Conservation (phyloP, 805 yeast species). For the Saccharomycopsis sp. region DNA sequence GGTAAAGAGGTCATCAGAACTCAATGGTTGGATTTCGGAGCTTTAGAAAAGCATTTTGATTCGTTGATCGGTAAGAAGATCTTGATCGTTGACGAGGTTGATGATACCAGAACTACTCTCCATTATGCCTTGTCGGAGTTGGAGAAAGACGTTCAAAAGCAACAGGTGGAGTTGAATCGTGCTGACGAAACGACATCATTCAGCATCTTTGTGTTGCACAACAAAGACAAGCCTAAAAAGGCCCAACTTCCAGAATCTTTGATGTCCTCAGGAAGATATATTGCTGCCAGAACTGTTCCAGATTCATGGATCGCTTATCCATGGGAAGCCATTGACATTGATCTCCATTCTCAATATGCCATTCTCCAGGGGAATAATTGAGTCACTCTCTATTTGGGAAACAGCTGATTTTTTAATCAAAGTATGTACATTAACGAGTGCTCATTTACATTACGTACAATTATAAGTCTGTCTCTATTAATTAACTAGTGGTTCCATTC, state of each 20-base stretch:
- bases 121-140: slow-evolving; percentile 79
- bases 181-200: slow-evolving; percentile 55
- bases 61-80: slow-evolving; percentile 76
- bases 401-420: too few relatives aligned
- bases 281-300: slow-evolving; percentile 67
- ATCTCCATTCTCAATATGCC: slow-evolving; percentile 63
- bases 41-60: slow-evolving; percentile 60
- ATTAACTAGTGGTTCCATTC: background rate
- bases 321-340: slow-evolving; percentile 83
- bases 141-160: slow-evolving; percentile 43
- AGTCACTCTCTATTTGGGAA: slow-evolving; percentile 1
- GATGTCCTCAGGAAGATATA: slow-evolving; percentile 58
- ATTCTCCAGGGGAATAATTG: slow-evolving; percentile 58
- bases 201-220: slow-evolving; percentile 76
- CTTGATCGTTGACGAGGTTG: slow-evolving; percentile 84
- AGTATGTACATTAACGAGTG: too few relatives aligned
- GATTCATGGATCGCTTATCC: slow-evolving; percentile 88
- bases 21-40: slow-evolving; percentile 84
- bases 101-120: slow-evolving; percentile 84
- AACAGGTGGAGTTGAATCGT: slow-evolving; percentile 52
- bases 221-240: slow-evolving; percentile 74
- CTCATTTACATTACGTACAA: background rate
- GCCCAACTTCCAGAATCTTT: slow-evolving; percentile 62
- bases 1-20: slow-evolving; percentile 82
- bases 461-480: background rate